phyloP scores from a whole-genome alignment of 1,284 basidiomycete species.

The Cystobasidiaceae sp. region DNA sequence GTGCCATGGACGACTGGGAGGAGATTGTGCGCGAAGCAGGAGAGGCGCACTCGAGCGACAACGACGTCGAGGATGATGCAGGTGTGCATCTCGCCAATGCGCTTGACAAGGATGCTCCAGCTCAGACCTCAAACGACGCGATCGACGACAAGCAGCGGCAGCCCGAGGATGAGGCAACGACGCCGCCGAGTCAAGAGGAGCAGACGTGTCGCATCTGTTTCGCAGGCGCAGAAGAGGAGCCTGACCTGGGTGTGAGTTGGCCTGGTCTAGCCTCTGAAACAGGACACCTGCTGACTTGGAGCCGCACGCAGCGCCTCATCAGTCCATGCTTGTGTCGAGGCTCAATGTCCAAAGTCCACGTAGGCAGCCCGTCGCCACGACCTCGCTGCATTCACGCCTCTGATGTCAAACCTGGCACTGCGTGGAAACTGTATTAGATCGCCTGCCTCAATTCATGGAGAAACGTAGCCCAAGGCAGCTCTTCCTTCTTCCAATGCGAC shows the following conservation, averaged over 20 bases:
- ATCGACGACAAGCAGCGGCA: background rate
- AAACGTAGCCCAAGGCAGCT: background rate
- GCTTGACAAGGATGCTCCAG: no score
- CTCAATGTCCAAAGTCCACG: slow-evolving; percentile 25
- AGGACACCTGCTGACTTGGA: background rate
- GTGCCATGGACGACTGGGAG: no score
- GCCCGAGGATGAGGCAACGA: background rate
- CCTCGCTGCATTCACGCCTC: no score
- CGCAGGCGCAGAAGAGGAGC: slow-evolving; percentile 21
- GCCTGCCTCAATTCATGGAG: slow-evolving; percentile 28
- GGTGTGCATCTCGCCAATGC: no score
- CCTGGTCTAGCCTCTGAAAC: background rate
- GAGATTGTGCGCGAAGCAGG: no score
- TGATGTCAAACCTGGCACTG: background rate
- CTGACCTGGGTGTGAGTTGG: slow-evolving; percentile 11
- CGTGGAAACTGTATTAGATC: background rate
- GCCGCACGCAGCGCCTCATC: slow-evolving; percentile 14
- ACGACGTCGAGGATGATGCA: no score
- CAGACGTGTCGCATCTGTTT: slow-evolving; percentile 26
- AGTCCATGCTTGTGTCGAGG: slow-evolving; percentile 26
- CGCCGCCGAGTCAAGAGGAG: slow-evolving; percentile 4
- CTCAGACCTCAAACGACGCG: no score
- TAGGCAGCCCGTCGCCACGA: background rate
- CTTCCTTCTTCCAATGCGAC: slow-evolving; percentile 28
- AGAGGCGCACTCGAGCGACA: no score